A percentile compares a stretch with the other conserved stretches of the same genome.
Conservation (phyloP, 768 basidiomycete species). For the Phylloporus rhodoxanthus region DNA sequence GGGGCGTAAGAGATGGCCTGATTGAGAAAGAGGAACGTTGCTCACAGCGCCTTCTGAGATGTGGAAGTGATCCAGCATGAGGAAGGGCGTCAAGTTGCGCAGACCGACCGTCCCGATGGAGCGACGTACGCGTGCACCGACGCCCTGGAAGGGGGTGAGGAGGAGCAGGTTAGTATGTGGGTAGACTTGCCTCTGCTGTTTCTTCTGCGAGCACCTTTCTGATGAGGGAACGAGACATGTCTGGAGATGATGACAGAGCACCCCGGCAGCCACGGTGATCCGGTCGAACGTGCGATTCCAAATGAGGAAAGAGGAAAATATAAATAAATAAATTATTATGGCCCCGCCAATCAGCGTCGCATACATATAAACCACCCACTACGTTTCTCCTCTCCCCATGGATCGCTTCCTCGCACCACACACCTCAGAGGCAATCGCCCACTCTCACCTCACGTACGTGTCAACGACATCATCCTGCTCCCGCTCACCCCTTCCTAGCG, state of each 20-base stretch:
- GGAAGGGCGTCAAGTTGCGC: constrained; percentile 82
- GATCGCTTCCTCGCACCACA: constrained; percentile 70
- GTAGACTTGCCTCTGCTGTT: constrained; percentile 50
- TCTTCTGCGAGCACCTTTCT: constrained; percentile 77
- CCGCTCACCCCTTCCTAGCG: constrained; percentile 37
- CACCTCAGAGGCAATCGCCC: constrained; percentile 67
- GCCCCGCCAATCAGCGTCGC: background rate
- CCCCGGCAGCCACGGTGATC: background rate
- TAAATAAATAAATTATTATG: background rate
- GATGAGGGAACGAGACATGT: constrained; percentile 57
- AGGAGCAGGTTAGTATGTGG: background rate
- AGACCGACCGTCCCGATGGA: constrained; percentile 75
- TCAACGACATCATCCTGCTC: background rate
- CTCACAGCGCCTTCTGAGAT: constrained; percentile 62
- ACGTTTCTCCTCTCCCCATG: constrained; percentile 33
- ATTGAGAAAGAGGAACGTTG: constrained; percentile 1
- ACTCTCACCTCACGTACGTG: constrained; percentile 59
- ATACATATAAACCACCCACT: constrained; percentile 6
- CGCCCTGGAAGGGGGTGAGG: constrained; percentile 44
- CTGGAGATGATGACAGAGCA: constrained; percentile 14
- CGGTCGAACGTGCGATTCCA: constrained; percentile 23
- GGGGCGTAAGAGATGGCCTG: background rate
- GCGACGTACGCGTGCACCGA: constrained; percentile 75
- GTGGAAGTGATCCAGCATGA: constrained; percentile 85
- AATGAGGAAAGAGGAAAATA: constrained; percentile 16